These are phyloP conservation scores for Rugosomyces carneus DNA, from an alignment of 1,284 basidiomycete genomes.

Conservation along the genomic window DNA sequence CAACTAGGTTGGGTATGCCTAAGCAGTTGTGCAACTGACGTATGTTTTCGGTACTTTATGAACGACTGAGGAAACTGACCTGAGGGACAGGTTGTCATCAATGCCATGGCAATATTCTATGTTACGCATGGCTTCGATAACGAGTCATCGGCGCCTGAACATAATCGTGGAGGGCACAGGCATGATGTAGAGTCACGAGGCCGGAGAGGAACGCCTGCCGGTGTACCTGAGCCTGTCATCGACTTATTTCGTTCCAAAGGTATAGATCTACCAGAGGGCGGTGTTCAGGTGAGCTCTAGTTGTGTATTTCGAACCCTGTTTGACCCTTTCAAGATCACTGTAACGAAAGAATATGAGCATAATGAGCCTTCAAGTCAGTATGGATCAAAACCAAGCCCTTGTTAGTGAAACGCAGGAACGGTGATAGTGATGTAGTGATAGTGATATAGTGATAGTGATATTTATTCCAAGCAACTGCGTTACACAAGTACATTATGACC, in stretches of 20 bases:
- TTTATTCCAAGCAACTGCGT: too few relatives aligned
- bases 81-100: constrained; percentile 29
- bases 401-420: too few relatives aligned
- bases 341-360: constrained; percentile 10
- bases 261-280: neutral
- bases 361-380: too few relatives aligned
- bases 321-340: constrained; percentile 5
- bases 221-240: too few relatives aligned
- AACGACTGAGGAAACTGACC: neutral
- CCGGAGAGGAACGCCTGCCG: too few relatives aligned
- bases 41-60: constrained; percentile 18
- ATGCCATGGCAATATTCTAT: constrained; percentile 36
- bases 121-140: constrained; percentile 17
- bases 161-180: too few relatives aligned
- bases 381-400: too few relatives aligned
- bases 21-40: constrained; percentile 45
- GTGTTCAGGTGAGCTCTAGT: constrained; percentile 5
- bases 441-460: too few relatives aligned
- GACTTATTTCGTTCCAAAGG: constrained; percentile 1
- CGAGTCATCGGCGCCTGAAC: neutral
- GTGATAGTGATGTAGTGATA: too few relatives aligned
- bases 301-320: neutral
- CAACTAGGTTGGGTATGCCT: constrained; percentile 53
- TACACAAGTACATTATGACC: too few relatives aligned
- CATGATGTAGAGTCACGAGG: too few relatives aligned